Conservation (phyloP, 192 early-diverging fungal genomes). For the Bifiguratus adelaidae region DNA sequence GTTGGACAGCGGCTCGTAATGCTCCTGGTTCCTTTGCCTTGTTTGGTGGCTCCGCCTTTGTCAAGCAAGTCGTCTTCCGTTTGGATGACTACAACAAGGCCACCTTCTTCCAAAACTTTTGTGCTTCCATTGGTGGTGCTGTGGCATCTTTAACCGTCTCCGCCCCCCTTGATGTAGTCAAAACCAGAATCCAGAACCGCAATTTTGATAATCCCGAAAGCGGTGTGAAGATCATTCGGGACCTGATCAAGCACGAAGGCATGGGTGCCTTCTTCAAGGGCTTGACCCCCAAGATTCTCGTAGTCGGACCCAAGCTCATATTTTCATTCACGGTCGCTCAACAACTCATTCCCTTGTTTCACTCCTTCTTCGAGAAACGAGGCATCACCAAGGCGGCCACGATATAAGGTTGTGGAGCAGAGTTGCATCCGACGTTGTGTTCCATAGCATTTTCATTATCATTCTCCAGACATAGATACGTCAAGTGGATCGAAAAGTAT, state of each 20-base stretch:
- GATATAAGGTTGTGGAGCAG: no score
- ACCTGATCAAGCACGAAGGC: conserved; percentile 91
- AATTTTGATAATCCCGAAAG: conserved; percentile 81
- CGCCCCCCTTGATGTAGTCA: conserved; percentile 96
- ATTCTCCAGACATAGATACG: no score
- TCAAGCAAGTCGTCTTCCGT: conserved; percentile 88
- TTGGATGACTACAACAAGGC: conserved; percentile 88
- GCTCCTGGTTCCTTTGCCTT: conserved; percentile 97
- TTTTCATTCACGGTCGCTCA: conserved; percentile 97
- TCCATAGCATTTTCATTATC: no score
- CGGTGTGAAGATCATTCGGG: conserved; percentile 76
- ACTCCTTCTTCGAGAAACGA: conserved; percentile 30
- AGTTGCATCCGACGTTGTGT: no score
- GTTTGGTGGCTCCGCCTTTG: conserved; percentile 85
- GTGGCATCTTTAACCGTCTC: conserved; percentile 90
- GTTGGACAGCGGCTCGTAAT: conserved; percentile 96
- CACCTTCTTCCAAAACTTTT: conserved; percentile 99
- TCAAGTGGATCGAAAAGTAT: no score
- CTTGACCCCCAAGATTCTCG: conserved; percentile 73
- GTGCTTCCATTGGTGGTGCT: conserved; percentile 90
- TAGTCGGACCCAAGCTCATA: conserved; percentile 90
- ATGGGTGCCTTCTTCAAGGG: conserved; percentile 95
- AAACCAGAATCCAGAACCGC: conserved; percentile 95
- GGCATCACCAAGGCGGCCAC: conserved; percentile 25
- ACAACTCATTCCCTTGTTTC: conserved; percentile 79